phyloP scores from a whole-genome alignment of 1,284 basidiomycete genomes.

The Apiotrichum domesticum region DNA sequence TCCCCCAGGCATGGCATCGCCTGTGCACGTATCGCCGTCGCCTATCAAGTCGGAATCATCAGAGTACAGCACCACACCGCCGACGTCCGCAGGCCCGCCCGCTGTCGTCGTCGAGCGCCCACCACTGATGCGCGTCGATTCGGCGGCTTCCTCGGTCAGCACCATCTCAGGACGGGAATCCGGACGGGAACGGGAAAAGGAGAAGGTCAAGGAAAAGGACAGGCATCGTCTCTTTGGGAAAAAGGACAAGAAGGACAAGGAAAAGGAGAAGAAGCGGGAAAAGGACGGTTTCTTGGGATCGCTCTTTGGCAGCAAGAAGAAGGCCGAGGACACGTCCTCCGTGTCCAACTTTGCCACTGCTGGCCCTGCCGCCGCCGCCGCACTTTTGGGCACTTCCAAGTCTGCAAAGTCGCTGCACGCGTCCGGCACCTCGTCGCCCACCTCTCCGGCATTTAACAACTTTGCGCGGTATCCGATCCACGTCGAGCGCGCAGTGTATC shows the following conservation, averaged over 20 bases:
- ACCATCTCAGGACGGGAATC: conserved; percentile 19
- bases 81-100: conserved; percentile 11
- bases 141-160: conserved; percentile 12
- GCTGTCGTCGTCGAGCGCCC: conserved; percentile 25
- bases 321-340: conserved; percentile 57
- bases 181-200: no score
- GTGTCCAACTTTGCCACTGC: conserved; percentile 51
- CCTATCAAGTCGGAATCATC: not conserved
- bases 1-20: conserved; percentile 33
- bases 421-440: conserved; percentile 45
- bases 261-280: conserved; percentile 64
- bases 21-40: conserved; percentile 17
- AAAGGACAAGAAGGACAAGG: conserved; percentile 60
- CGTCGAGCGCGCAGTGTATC: conserved; percentile 94
- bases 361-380: conserved; percentile 73
- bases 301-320: conserved; percentile 77
- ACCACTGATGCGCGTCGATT: conserved; percentile 27
- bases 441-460: conserved; percentile 55
- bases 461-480: conserved; percentile 92
- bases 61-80: no score
- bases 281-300: conserved; percentile 81
- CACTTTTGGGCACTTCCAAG: conserved; percentile 72
- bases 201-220: not conserved
- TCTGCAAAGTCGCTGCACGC: conserved; percentile 56
- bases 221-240: conserved; percentile 60